These are phyloP conservation scores for Solanum phureja DNA, from an alignment of 257 asterid species.

Conservation along the genomic window DNA sequence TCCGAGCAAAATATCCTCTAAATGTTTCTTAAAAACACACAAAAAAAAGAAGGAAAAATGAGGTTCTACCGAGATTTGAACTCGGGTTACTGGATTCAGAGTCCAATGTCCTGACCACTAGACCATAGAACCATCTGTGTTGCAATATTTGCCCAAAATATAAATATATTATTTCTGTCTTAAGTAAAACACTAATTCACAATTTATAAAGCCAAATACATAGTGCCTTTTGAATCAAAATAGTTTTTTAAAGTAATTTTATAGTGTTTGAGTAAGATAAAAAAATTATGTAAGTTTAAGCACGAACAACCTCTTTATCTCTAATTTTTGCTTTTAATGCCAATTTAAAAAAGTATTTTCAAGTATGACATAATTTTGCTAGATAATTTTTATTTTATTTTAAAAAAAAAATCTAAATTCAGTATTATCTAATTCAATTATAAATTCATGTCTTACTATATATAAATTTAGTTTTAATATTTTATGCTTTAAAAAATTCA, in stretches of 20 bases:
- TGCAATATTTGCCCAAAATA: accelerated
- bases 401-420: no score
- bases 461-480: no score
- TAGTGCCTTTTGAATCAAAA: background rate
- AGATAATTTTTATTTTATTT: no score
- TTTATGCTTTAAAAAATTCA: no score
- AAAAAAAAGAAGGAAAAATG: no score
- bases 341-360: no score
- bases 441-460: background rate
- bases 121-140: background rate
- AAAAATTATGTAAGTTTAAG: no score
- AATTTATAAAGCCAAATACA: background rate
- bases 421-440: background rate
- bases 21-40: background rate
- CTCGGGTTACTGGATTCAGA: background rate
- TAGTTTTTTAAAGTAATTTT: no score
- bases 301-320: no score
- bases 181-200: background rate
- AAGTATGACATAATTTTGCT: no score
- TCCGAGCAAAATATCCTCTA: background rate
- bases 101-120: background rate
- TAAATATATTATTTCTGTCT: background rate
- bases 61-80: background rate
- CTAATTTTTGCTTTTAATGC: background rate
- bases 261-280: background rate